Evolutionary conservation across 805 yeast genomes (phyloP).

Genomic region (Candida nonsorbophila): DNA sequence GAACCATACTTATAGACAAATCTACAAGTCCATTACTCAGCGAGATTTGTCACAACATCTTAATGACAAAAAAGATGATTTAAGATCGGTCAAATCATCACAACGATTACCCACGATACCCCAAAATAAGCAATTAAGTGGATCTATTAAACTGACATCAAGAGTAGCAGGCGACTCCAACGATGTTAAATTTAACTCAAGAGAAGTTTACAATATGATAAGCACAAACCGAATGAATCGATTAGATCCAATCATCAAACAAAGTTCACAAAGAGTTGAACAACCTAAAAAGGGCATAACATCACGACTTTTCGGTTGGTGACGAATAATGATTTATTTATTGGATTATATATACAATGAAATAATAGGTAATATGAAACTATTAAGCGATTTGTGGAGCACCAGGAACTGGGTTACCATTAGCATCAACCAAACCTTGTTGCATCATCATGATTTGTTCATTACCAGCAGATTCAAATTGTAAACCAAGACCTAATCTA

Average conservation of each 20-base stretch:
- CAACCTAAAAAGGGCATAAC: slow-evolving; percentile 19
- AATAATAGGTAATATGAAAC: not conserved
- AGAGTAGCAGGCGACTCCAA: no score
- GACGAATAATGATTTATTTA: slow-evolving; percentile 5
- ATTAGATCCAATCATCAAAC: no score
- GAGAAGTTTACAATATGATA: no score
- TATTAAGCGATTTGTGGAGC: slow-evolving; percentile 47
- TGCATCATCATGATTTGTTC: slow-evolving; percentile 91
- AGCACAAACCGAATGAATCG: no score
- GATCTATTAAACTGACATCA: no score
- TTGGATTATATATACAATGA: slow-evolving; percentile 5
- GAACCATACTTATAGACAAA: slow-evolving; percentile 26
- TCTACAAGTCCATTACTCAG: slow-evolving; percentile 32
- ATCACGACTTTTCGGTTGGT: slow-evolving; percentile 37
- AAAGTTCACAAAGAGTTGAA: no score
- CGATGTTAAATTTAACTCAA: no score
- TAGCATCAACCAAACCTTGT: slow-evolving; percentile 76
- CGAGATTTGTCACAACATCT: slow-evolving; percentile 17
- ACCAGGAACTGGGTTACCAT: slow-evolving; percentile 83
- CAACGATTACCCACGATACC: slow-evolving; percentile 12
- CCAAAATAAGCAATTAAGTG: slow-evolving; percentile 8
- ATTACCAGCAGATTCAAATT: slow-evolving; percentile 91
- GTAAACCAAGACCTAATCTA: slow-evolving; percentile 88
- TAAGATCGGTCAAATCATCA: slow-evolving; percentile 10
- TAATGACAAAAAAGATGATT: slow-evolving; percentile 6